A percentile compares a stretch with the other conserved stretches of the same genome.
These are phyloP conservation scores for Eimeria sp. DNA, from an alignment of 169 alveolate species.

Conservation along the genomic window DNA sequence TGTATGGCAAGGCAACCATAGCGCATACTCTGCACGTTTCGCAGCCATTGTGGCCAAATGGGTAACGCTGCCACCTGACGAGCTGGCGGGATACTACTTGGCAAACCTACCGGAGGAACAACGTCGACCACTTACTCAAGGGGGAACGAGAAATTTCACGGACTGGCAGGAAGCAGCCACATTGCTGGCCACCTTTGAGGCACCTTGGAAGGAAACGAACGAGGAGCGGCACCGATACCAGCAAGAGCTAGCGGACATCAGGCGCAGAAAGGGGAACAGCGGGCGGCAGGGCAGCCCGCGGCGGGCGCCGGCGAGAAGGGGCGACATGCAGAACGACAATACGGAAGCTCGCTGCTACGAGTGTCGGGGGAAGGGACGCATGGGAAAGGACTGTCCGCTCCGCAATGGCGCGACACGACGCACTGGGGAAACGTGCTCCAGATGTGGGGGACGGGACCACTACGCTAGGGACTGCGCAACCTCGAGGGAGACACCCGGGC, in stretches of 20 bases:
- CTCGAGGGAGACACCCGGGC: not conserved
- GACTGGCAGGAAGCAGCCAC: not conserved
- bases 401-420: not conserved
- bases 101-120: too few species aligned
- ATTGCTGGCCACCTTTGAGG: not conserved
- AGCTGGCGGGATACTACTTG: too few species aligned
- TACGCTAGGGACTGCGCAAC: conserved; percentile 7
- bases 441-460: conserved; percentile 7
- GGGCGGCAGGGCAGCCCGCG: not conserved
- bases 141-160: not conserved
- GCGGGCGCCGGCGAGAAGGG: not conserved
- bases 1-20: too few species aligned
- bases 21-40: too few species aligned
- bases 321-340: not conserved
- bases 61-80: too few species aligned
- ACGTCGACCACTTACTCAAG: too few species aligned
- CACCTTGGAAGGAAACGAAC: not conserved
- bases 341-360: not conserved
- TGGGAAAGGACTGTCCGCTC: not conserved
- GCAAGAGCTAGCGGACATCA: not conserved
- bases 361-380: not conserved
- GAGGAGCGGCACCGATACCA: not conserved
- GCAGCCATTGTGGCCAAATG: too few species aligned
- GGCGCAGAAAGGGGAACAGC: not conserved
- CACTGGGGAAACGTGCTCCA: not conserved